phyloP scores from a whole-genome alignment of 1,139 yeast genomes.

The Petasospora fabianii region DNA sequence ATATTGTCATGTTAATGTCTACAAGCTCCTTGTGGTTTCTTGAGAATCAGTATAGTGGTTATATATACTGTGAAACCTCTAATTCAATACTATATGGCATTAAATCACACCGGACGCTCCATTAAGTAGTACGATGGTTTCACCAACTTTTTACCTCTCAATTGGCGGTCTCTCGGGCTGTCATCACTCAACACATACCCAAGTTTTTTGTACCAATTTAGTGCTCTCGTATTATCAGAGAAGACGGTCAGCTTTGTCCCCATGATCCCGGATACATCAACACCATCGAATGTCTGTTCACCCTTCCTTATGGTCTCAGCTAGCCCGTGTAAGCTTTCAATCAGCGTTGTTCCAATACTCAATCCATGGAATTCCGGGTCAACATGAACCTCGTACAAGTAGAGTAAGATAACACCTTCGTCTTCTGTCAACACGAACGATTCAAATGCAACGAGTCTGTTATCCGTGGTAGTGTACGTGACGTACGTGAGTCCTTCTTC shows the following conservation, averaged over 20 bases:
- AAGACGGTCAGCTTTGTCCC: slow-evolving; percentile 48
- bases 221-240: slow-evolving; percentile 40
- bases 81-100: too few relatives aligned
- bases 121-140: slow-evolving; percentile 42
- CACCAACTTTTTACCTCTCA: slow-evolving; percentile 38
- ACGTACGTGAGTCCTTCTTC: slow-evolving; percentile 44
- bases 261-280: slow-evolving; percentile 7
- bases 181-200: slow-evolving; percentile 39
- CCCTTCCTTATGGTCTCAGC: slow-evolving; percentile 1
- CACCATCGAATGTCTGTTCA: slow-evolving; percentile 3
- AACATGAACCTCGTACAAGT: slow-evolving; percentile 55
- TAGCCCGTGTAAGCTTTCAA: slow-evolving; percentile 7
- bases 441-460: slow-evolving; percentile 36
- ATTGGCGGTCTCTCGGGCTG: slow-evolving; percentile 42
- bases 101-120: background rate
- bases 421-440: slow-evolving; percentile 40
- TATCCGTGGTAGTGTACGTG: slow-evolving; percentile 26
- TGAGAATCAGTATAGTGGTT: too few relatives aligned
- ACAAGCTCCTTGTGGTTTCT: too few relatives aligned
- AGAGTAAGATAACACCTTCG: slow-evolving; percentile 32
- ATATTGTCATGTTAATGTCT: too few relatives aligned
- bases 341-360: slow-evolving; percentile 7
- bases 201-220: slow-evolving; percentile 39
- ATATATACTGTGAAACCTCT: too few relatives aligned
- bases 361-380: slow-evolving; percentile 20